These are phyloP conservation scores for Penicillium sumatraense DNA, from an alignment of 2,329 filamentous ascomycete genomes.

Conservation along the genomic window DNA sequence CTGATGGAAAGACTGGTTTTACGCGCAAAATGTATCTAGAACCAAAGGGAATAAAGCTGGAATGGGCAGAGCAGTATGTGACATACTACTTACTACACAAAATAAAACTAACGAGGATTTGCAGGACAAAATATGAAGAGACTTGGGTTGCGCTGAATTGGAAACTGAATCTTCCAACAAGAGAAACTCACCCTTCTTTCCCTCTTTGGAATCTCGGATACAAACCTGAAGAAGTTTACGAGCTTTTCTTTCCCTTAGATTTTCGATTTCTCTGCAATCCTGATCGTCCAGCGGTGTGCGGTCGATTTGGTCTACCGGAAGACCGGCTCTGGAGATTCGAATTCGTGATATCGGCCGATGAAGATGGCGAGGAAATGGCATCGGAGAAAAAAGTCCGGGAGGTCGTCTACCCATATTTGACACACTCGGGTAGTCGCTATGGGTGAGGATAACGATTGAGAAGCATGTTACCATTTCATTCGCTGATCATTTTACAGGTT, in stretches of 20 bases:
- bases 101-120: constrained; percentile 9
- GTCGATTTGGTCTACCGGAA: constrained; percentile 48
- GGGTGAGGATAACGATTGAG: constrained; percentile 23
- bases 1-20: constrained; percentile 55
- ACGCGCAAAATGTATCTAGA: constrained; percentile 54
- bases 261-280: constrained; percentile 54
- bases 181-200: constrained; percentile 53
- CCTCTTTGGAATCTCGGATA: constrained; percentile 54
- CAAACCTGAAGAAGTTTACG: constrained; percentile 52
- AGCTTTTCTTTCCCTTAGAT: constrained; percentile 51
- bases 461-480: not conserved
- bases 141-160: constrained; percentile 57
- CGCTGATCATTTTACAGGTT: constrained; percentile 20
- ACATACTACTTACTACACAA: not conserved
- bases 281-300: constrained; percentile 48
- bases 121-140: constrained; percentile 29
- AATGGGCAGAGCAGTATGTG: constrained; percentile 28
- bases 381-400: constrained; percentile 18
- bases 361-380: constrained; percentile 35
- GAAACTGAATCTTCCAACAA: constrained; percentile 49
- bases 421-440: constrained; percentile 30
- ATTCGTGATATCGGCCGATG: constrained; percentile 37
- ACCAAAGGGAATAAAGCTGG: constrained; percentile 44
- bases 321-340: constrained; percentile 53
- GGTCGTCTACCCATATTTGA: constrained; percentile 33